These are phyloP conservation scores for Melampsora occidentalis DNA, from an alignment of 1,284 basidiomycete genomes.

Conservation along the genomic window DNA sequence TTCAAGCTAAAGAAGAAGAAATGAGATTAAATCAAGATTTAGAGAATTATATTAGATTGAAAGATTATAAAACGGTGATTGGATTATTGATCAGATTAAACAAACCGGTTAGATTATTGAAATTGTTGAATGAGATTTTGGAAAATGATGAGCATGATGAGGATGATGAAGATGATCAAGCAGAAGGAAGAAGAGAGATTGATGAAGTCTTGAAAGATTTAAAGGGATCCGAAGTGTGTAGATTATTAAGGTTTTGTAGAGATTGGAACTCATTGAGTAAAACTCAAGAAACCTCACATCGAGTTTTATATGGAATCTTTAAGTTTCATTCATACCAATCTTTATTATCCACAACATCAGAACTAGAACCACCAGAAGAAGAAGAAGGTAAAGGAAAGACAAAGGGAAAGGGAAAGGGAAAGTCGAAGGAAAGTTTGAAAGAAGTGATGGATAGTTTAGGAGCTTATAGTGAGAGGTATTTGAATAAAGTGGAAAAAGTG, in stretches of 20 bases:
- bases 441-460: neutral
- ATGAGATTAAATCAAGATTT: slow-evolving; percentile 94
- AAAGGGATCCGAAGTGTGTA: neutral
- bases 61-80: slow-evolving; percentile 89
- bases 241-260: slow-evolving; percentile 17
- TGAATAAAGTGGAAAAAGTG: slow-evolving; percentile 2
- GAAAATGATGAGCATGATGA: neutral
- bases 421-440: neutral
- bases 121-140: slow-evolving; percentile 63
- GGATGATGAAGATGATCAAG: neutral
- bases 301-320: slow-evolving; percentile 23
- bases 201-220: slow-evolving; percentile 23
- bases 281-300: slow-evolving; percentile 9
- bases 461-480: slow-evolving; percentile 1
- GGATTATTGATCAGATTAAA: slow-evolving; percentile 84
- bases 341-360: neutral
- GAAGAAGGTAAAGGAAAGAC: neutral
- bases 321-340: slow-evolving; percentile 3
- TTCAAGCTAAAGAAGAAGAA: slow-evolving; percentile 66
- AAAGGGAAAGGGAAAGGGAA: neutral
- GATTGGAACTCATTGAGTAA: slow-evolving; percentile 27
- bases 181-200: neutral
- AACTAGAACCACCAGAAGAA: neutral
- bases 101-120: slow-evolving; percentile 82
- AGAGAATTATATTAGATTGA: slow-evolving; percentile 77